Conservation (phyloP, 2,329 filamentous ascomycete genomes). For the Aspergillus persii region DNA sequence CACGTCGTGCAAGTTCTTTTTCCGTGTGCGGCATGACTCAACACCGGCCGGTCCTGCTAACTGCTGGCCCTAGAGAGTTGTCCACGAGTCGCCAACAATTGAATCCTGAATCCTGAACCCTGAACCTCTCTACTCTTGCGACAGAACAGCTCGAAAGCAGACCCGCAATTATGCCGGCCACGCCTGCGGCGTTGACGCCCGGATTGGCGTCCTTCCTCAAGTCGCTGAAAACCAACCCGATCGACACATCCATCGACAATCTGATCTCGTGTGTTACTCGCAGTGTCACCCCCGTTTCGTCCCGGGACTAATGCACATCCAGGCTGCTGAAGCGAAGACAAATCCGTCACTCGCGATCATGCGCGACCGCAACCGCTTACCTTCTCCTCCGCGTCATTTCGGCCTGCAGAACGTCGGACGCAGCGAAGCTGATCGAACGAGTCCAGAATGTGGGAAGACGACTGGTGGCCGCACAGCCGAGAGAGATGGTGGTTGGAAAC, state of each 20-base stretch:
- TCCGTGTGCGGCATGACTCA: slow-evolving; percentile 4
- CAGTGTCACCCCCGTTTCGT: not conserved
- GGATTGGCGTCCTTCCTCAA: slow-evolving; percentile 76
- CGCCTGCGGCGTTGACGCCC: slow-evolving; percentile 62
- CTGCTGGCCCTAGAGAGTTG: not conserved
- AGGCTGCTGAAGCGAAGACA: slow-evolving; percentile 88
- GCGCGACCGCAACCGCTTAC: slow-evolving; percentile 86
- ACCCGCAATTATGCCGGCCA: slow-evolving; percentile 54
- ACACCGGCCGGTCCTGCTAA: not conserved
- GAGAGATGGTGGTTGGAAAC: slow-evolving; percentile 90
- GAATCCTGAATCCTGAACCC: not conserved
- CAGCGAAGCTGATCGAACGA: slow-evolving; percentile 73
- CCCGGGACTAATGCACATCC: slow-evolving; percentile 17
- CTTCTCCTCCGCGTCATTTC: slow-evolving; percentile 85
- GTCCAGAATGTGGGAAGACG: slow-evolving; percentile 75
- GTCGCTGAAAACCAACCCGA: slow-evolving; percentile 69
- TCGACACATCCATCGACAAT: slow-evolving; percentile 80
- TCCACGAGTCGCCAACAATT: not conserved
- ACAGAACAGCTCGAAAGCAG: not conserved
- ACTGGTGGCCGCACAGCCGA: slow-evolving; percentile 78
- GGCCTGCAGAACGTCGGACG: slow-evolving; percentile 73
- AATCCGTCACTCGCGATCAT: slow-evolving; percentile 81
- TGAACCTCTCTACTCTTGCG: not conserved
- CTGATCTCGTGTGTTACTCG: slow-evolving; percentile 68
- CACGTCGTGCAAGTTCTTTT: not conserved